Evolutionary conservation across 2,329 filamentous ascomycete genomes (phyloP).

Genomic region (Fusarium proliferatum): DNA sequence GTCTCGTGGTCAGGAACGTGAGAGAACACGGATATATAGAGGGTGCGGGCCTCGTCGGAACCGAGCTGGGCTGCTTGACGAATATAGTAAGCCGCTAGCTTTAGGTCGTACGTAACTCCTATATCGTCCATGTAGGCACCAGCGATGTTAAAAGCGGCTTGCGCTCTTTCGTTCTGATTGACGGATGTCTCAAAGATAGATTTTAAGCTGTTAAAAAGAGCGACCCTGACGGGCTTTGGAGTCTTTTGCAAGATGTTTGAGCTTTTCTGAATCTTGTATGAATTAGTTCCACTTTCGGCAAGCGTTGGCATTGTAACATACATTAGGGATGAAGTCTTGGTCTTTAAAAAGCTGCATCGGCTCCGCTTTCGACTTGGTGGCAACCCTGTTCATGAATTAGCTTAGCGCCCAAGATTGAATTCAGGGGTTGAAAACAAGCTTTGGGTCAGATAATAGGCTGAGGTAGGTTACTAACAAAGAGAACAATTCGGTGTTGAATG

Average conservation of each 20-base stretch:
- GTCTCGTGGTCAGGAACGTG: not conserved
- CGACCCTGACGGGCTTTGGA: not conserved
- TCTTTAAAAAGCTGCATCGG: not conserved
- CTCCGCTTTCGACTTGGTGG: not conserved
- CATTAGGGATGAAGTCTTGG: not conserved
- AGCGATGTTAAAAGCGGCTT: not conserved
- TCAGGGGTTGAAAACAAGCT: not conserved
- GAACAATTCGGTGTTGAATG: not conserved
- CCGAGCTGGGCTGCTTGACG: not conserved
- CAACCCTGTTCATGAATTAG: not conserved
- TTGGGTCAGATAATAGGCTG: rapidly evolving
- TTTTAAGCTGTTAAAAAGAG: not conserved
- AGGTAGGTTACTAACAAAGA: not conserved
- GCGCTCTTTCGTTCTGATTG: not conserved
- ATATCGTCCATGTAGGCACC: not conserved
- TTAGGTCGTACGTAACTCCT: not conserved
- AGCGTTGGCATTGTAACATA: not conserved
- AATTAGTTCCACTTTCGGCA: not conserved
- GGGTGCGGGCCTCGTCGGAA: not conserved
- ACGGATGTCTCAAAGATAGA: not conserved
- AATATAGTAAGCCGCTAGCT: not conserved
- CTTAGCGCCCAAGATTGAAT: rapidly evolving
- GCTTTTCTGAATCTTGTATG: not conserved
- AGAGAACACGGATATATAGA: not conserved
- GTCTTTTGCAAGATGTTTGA: not conserved